phyloP scores from a whole-genome alignment of 1,284 basidiomycete genomes.

The Fomitopsis pinicola region DNA sequence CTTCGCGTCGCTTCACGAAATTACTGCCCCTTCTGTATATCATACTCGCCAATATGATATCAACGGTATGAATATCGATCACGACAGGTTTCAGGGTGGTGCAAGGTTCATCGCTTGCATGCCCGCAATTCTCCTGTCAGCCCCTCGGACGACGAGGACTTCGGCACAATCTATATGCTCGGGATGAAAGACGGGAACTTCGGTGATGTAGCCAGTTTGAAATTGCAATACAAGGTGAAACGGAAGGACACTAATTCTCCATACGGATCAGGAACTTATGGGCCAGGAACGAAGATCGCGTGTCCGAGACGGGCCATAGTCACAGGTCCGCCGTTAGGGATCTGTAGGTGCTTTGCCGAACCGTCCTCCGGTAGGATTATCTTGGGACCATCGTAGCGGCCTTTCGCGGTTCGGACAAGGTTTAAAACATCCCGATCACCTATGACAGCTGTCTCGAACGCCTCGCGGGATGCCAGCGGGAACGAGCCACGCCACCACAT shows the following conservation, averaged over 20 bases:
- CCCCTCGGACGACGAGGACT: background rate
- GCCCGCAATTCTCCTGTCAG: background rate
- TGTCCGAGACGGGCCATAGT: too few relatives aligned
- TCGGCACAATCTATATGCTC: too few relatives aligned
- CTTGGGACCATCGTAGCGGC: background rate
- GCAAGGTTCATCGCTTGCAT: background rate
- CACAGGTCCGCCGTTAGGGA: too few relatives aligned
- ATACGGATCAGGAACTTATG: too few relatives aligned
- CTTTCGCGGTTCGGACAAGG: background rate
- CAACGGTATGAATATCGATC: background rate
- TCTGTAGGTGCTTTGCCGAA: too few relatives aligned
- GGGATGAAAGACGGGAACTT: too few relatives aligned
- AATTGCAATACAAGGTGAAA: too few relatives aligned
- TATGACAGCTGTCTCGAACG: background rate
- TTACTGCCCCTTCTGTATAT: background rate
- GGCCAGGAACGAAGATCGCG: too few relatives aligned
- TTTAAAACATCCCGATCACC: background rate
- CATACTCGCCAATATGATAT: background rate
- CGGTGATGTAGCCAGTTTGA: too few relatives aligned
- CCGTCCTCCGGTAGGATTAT: background rate
- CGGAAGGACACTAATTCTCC: too few relatives aligned
- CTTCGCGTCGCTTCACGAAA: background rate
- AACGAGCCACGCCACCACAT: background rate
- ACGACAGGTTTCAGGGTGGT: background rate
- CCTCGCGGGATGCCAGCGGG: background rate